Percentiles rank a stretch among this genome's conserved stretches.
These are phyloP conservation scores for Teunomyces funiuensis DNA, from an alignment of 805 yeast species.

Conservation along the genomic window DNA sequence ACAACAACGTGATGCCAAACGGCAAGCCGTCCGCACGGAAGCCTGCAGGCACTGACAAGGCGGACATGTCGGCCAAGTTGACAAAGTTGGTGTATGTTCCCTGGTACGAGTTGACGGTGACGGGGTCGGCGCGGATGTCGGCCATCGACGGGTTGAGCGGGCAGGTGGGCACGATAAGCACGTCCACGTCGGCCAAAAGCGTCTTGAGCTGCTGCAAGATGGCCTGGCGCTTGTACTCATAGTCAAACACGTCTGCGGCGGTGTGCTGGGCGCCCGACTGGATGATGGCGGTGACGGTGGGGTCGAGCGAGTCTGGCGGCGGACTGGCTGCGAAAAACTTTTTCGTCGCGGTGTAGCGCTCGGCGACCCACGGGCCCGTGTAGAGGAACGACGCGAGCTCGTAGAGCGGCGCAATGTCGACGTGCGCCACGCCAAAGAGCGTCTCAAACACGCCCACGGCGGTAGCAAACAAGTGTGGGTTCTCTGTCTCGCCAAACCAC, in stretches of 20 bases:
- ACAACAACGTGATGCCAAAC: slow-evolving; percentile 83
- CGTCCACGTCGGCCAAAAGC: slow-evolving; percentile 63
- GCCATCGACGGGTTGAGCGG: slow-evolving; percentile 86
- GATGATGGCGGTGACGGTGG: slow-evolving; percentile 76
- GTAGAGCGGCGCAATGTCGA: slow-evolving; percentile 74
- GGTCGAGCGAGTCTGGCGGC: slow-evolving; percentile 71
- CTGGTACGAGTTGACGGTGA: slow-evolving; percentile 80
- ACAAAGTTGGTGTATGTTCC: slow-evolving; percentile 99
- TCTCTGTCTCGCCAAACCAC: slow-evolving; percentile 82
- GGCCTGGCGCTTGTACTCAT: slow-evolving; percentile 82
- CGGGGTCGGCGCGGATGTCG: slow-evolving; percentile 74
- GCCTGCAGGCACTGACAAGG: slow-evolving; percentile 88
- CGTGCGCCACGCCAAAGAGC: slow-evolving; percentile 55
- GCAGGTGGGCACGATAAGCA: slow-evolving; percentile 86
- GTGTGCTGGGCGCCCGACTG: slow-evolving; percentile 72
- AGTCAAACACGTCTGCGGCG: slow-evolving; percentile 83
- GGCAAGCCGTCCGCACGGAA: slow-evolving; percentile 84
- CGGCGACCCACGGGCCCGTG: slow-evolving; percentile 99
- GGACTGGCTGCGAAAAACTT: slow-evolving; percentile 72
- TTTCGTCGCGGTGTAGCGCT: slow-evolving; percentile 80
- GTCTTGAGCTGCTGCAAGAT: slow-evolving; percentile 64
- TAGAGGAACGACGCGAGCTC: slow-evolving; percentile 84
- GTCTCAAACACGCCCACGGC: slow-evolving; percentile 56
- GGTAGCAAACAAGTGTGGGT: slow-evolving; percentile 62
- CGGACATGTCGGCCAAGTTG: slow-evolving; percentile 90